A percentile compares a stretch with the other conserved stretches of the same genome.
Conservation (phyloP, 352 stramenopile species). For the Pythium vanterpoolii region DNA sequence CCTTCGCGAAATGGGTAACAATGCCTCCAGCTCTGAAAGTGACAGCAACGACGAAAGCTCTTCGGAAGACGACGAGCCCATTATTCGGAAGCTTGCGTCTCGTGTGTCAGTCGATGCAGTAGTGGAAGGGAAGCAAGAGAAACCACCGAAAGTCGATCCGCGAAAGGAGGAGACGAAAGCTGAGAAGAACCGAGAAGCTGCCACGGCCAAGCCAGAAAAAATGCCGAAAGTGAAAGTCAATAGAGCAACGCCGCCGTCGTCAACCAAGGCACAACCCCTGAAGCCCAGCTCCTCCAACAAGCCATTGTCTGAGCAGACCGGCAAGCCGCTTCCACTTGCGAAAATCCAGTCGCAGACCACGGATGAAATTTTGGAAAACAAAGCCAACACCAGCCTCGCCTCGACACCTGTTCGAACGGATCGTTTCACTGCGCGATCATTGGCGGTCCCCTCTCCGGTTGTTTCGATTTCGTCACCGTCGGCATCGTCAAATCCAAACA, state of each 20-base stretch:
- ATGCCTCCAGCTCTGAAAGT: constrained; percentile 20
- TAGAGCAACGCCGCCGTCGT: neutral
- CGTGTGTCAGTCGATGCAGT: neutral
- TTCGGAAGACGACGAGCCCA: constrained; percentile 8
- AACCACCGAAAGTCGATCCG: neutral
- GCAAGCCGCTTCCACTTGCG: neutral
- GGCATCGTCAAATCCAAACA: constrained; percentile 61
- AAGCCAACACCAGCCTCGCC: neutral
- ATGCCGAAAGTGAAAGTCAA: neutral
- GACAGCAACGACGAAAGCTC: constrained; percentile 13
- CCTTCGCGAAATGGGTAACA: constrained; percentile 25
- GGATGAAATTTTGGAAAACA: neutral
- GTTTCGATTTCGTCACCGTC: constrained; percentile 68
- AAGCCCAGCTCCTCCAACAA: neutral
- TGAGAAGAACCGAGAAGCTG: neutral
- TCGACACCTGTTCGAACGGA: constrained; percentile 9
- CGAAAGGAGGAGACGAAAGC: neutral
- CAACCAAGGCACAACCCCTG: neutral
- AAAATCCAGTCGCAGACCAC: neutral
- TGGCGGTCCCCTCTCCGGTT: constrained; percentile 46
- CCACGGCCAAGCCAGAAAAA: neutral
- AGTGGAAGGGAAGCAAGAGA: neutral
- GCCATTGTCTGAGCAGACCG: neutral
- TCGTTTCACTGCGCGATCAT: neutral
- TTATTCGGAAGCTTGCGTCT: neutral